Evolutionary conservation across 192 early-diverging fungal genomes (phyloP), one percentile per base, ranked within the genome.

Genomic region (Paraglomus occultum): DNA sequence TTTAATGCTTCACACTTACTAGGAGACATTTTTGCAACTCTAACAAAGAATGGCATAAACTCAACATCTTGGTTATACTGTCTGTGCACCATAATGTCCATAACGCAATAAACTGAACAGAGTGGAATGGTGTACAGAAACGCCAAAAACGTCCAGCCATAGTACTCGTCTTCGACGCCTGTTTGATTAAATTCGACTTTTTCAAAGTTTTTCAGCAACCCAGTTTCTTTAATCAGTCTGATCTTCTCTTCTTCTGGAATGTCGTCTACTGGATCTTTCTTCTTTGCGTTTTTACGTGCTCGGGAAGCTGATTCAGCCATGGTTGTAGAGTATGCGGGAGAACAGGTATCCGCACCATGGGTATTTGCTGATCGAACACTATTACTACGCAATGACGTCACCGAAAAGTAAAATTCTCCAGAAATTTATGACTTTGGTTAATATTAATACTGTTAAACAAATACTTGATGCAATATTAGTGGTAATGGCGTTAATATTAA

Each of bases 161-260:
- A 45, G 18, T n/a, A n/a, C 6, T 68, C 52, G 23, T 9, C 14
- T 57, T 20, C 8, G 18, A 40, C 2, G 18, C 14, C n/a, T 9
- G 38, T 18, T 67, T 39, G 39, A 11, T 23, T 4, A 20, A 45
- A 10, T 22, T 74, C 73, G 5, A 69, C 17, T 64, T 70, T 38
- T 14, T 70, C 66, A 1, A 74, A 67, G 8, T 71, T 70, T 43
- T 77, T 57, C 40, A 80, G 52, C 8, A 80, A 47, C 4, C 79
- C 79, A 31, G 73, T 64, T 49, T 67, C 51, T 46, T 77, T 67
- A 51, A 78, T 72, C 51, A 81, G 45, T 11, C 74, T 66, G 23
- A 73, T 45, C 54, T 79, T 73, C 46, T 78, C 80, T 12, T 48
- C 42, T 17, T 72, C 71, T 23, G 75, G 72, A 22, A 73, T 74